Base-by-base conservation (phyloP, 208 protist genomes). In the Leishmania guyanensis region DNA sequence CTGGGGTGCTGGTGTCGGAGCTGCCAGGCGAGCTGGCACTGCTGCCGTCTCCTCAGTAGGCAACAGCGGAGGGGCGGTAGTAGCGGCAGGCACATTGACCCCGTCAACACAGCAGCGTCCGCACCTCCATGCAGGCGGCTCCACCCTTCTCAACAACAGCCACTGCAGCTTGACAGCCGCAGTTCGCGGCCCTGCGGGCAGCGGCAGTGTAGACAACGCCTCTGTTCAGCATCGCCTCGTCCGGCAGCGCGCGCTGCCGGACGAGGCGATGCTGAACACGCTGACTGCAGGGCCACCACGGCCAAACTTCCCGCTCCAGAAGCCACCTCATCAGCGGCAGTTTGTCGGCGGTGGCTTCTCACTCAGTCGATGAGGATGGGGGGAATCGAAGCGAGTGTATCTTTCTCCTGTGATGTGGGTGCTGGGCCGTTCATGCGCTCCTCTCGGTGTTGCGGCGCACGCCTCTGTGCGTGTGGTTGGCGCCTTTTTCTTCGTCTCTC, bases 281-380 rank as follows among this genome's bases (percentile, higher is more conserved):
- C 83, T 95, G 36, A 91, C 91, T 26, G 91, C 88, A 4, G 93
- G 92, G 8, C 82, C 80, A 33, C 88, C 90, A 20, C 90, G 84
- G 66, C 84, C 94, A 2, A 89, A 89, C 51, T 95, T 92, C 73
- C 86, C 91, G 20, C 79, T 97, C 5, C 88, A 93, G 80, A 91
- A 89, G 78, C 86, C 85, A 20, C 70, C 84, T 0, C 56, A 93
- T 26, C 91, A 96, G 77, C 74, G 88, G 10, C 86, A 90, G 53
- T 97, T 95, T 82, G 90, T 92, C 10, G 94, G 94, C 26, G 94
- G 94, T 39, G 94, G 94, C 53, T 97, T 96, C 82, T 84, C 90
- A 16, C 82, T 97, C 16, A 93, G 84, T 12, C 77, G 66, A 16
- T 83, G 54, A 36, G 0, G 33, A 5, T 0, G 62, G 62, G 56